Base-by-base conservation (phyloP, 2,329 filamentous ascomycete species). In the Ceratocystiopsis sp. region DNA sequence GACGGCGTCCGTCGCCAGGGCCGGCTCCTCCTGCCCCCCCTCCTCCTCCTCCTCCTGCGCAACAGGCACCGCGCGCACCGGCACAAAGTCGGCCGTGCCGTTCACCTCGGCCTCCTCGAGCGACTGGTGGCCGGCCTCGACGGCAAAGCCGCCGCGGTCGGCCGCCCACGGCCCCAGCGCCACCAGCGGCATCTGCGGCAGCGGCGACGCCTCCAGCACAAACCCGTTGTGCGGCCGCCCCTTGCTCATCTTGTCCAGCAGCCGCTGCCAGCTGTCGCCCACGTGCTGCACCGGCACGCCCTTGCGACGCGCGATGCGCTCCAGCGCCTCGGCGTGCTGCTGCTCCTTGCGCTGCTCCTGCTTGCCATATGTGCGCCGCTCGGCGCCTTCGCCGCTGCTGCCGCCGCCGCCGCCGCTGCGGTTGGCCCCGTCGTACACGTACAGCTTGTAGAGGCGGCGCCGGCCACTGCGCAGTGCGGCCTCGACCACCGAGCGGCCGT, bases 171-270 rank as follows among this genome's bases (percentile, higher is more conserved):
- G 48, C 0, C 69, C 68, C 4, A 93, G 63, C 15, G 68, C 63
- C 29, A 63, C 67, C 37, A 89, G 64, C 0, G 82, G 84, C 2
- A 75, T 63, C 50, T 79, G 75, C 0, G 86, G 85, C 1, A 96
- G 61, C 2, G 83, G 83, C 0, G 86, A 94, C 14, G 82, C 77
- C 61, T 98, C 91, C 4, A 98, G 71, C 15, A 96, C 68, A 52
- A 80, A 79, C 39, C 89, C 87, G 55, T 96, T 95, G 61, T 98
- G 89, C 33, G 89, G 85, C 36, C 91, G 73, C 1, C 80, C 78
- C 44, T 68, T 72, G 50, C 82, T 83, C 74, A 93, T 84, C 60
- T 84, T 87, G 59, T 93, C 80, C 63, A 98, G 70, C 36, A 85
- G 63, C 1, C 70, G 71, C 46, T 84, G 62, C 55, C 78, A 78